Conservation (phyloP, 2,329 filamentous ascomycete genomes). For the Hypoxylon sp. region DNA sequence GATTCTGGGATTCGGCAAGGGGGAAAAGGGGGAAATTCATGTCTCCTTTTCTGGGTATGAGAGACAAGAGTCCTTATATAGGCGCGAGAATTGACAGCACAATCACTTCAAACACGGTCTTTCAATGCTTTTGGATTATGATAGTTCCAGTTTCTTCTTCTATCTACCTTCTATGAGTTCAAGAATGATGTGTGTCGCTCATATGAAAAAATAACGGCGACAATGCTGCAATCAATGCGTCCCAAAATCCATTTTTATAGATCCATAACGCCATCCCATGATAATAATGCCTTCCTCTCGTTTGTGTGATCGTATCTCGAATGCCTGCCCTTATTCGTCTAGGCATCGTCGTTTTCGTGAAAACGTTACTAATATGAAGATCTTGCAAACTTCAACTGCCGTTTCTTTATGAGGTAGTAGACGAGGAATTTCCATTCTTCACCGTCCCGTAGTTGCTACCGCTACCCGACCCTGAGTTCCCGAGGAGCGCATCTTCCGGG, state of each 20-base stretch:
- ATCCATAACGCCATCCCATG: slow-evolving; percentile 26
- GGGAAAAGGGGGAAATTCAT: slow-evolving; percentile 18
- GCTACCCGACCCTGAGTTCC: not conserved
- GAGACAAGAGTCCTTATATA: not conserved
- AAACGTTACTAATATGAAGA: slow-evolving; percentile 19
- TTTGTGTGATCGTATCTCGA: not conserved
- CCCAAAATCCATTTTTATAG: slow-evolving; percentile 29
- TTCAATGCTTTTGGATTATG: not conserved
- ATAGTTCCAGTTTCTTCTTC: slow-evolving; percentile 15
- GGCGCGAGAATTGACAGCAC: slow-evolving; percentile 1
- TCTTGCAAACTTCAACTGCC: not conserved
- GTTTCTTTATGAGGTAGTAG: not conserved
- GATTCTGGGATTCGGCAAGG: slow-evolving; percentile 8
- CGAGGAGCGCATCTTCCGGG: slow-evolving; percentile 1
- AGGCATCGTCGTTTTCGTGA: slow-evolving; percentile 7
- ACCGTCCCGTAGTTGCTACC: slow-evolving; percentile 22
- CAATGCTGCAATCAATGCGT: slow-evolving; percentile 1
- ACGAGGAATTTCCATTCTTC: not conserved
- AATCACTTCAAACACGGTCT: not conserved
- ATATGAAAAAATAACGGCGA: not conserved
- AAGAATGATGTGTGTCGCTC: not conserved
- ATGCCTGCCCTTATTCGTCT: not conserved
- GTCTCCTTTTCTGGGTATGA: slow-evolving; percentile 22
- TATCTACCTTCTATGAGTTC: not conserved
- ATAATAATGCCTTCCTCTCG: not conserved